Base-by-base conservation (phyloP, 768 basidiomycete genomes). In the Udeniomyces megalosporus region DNA sequence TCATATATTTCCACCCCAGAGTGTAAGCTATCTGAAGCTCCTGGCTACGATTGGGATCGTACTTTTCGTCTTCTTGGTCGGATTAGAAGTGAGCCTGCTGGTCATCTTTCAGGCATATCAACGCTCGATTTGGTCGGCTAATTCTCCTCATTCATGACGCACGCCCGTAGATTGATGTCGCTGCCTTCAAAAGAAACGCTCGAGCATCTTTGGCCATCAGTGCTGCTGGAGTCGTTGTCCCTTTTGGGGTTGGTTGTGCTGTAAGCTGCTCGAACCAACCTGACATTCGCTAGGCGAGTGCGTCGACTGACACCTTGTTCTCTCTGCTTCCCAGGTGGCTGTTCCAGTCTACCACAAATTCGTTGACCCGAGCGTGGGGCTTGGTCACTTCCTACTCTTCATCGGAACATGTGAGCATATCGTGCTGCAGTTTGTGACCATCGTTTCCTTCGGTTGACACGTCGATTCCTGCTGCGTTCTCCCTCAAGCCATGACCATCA, bases 351-450 rank as follows among this genome's bases (percentile, higher is more conserved):
- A 90, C 71, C 73, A 79, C 61, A 74, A 84, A 57, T 89, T 88
- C 69, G 70, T 73, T 61, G 77, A 81, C 51, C 74, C 80, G 57
- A 76, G 65, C 7, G 80, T 86, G 66, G 81, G 82, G 59, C 85
- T 83, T 68, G 85, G 87, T 24, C 81, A 87, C 71, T 92, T 91
- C 74, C 73, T 89, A 35, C 80, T 93, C 28, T 93, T 93, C 75
- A 79, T 82, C 59, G 87, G 85, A 35, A 58, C 56, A 20, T 47
- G 58, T 60, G 7, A n/a, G 58, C n/a, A n/a, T n/a, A n/a, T 60
- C 46, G 12, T 17, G 38, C 8, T 42, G n/a, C 32, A 22, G 7
- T 46, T 22, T 50, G 26, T 22, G 6, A 4, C 34, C 12, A 6
- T 12, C 38, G 10, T 42, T 42, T 1, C 12, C n/a, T 26, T 6